Base-by-base conservation (phyloP, 371 early-diverging fungal genomes). In the Mucor irregularis region DNA sequence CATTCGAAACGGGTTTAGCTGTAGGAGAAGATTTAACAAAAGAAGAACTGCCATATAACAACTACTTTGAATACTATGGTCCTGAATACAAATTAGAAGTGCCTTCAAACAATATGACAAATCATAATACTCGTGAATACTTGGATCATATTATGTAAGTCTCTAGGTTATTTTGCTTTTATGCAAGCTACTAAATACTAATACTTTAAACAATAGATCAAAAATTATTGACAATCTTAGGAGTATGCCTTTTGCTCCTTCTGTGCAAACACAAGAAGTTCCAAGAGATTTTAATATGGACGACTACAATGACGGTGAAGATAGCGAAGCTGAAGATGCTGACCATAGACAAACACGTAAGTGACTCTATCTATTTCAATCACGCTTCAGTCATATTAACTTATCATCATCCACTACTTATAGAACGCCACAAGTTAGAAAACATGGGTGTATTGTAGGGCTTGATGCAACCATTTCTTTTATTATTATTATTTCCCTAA, bases 1-100 rank as follows among this genome's bases (percentile, higher is more conserved):
- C 97, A 4, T 98, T 96, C 66, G 99, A 99, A 66, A 99, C 99
- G 4, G 89, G 94, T 10, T 74, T 97, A 2, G 81, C 96, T 0
- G 84, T 96, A 16, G 97, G 91, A 30, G 82, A 89, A 50, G 83
- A 89, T 57, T 48, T 73, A 39, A 78, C 64, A 61, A 59, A 69
- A 53, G 71, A 78, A 53, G 94, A 90, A 39, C 74, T 97, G 58
- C 96, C 99, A 0, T 91, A 84, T 69, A 96, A 96, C 66, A 97
- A 97, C 52, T 98, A 97, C 69, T 92, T 87, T 58, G 94, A 95
- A 42, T 95, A 93, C 62, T 96, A 86, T 69, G 96, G 96, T 0
- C 99, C 99, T 0, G 96, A 97, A 56, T 97, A 90, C 71, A 85
- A 86, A 47, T 77, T 99, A 16, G 94, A 95, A 47, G 97, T 99